Conservation (phyloP, 2,329 filamentous ascomycete species). For the Ampelomyces quisqualis region DNA sequence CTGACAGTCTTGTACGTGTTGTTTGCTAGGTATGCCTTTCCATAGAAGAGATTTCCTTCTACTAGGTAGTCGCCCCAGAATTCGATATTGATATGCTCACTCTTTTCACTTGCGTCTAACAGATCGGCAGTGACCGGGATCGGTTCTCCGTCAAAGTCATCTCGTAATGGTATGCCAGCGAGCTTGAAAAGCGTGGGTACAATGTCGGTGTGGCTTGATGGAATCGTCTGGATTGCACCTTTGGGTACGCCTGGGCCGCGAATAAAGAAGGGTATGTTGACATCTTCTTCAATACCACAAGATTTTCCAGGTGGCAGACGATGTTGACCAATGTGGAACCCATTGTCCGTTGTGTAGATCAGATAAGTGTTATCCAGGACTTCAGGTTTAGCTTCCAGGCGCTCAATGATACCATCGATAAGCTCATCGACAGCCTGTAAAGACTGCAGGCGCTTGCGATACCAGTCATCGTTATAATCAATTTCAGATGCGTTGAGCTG, state of each 20-base stretch:
- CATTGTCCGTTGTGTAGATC: constrained; percentile 47
- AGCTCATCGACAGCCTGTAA: constrained; percentile 59
- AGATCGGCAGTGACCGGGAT: constrained; percentile 34
- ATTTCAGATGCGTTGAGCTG: constrained; percentile 51
- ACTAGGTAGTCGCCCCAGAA: constrained; percentile 44
- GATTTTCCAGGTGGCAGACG: constrained; percentile 46
- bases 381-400: constrained; percentile 43
- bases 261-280: constrained; percentile 46
- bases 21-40: constrained; percentile 21
- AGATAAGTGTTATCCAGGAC: constrained; percentile 53
- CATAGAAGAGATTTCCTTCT: constrained; percentile 18
- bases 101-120: constrained; percentile 11
- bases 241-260: constrained; percentile 42
- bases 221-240: constrained; percentile 22
- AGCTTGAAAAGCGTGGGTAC: constrained; percentile 44
- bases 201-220: constrained; percentile 45
- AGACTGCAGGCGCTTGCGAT: constrained; percentile 52
- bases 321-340: constrained; percentile 47
- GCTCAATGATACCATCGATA: constrained; percentile 49
- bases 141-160: constrained; percentile 42
- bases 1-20: constrained; percentile 65
- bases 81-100: constrained; percentile 46
- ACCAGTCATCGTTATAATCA: constrained; percentile 56
- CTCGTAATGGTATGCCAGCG: constrained; percentile 32
- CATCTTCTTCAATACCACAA: constrained; percentile 46